Evolutionary conservation across 495 filamentous ascomycete genomes (phyloP).

Genomic region (Aspergillus haitiensis): DNA sequence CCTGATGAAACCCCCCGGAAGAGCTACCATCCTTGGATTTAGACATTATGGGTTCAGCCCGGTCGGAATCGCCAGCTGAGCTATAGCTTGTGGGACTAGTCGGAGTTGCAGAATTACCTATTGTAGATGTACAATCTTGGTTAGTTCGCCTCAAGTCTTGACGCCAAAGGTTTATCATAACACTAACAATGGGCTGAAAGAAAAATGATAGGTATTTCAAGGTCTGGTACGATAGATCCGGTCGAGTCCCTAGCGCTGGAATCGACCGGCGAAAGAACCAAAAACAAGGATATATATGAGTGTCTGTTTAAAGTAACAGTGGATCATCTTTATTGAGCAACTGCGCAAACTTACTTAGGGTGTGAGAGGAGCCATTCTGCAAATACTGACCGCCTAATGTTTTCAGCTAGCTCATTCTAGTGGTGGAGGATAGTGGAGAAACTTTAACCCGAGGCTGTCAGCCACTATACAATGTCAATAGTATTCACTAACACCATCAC

Average conservation of each 20-base stretch:
- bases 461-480: too few relatives aligned
- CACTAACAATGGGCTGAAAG: conserved; percentile 20
- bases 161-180: conserved; percentile 5
- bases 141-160: conserved; percentile 17
- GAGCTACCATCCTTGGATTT: conserved; percentile 46
- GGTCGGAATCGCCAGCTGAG: not conserved
- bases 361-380: conserved; percentile 27
- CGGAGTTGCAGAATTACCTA: conserved; percentile 17
- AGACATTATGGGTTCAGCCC: conserved; percentile 25
- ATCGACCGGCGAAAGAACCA: conserved; percentile 20
- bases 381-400: conserved; percentile 23
- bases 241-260: conserved; percentile 9
- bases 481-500: not conserved
- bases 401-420: conserved; percentile 13
- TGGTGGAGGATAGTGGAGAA: conserved; percentile 1
- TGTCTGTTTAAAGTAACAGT: not conserved
- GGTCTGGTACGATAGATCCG: conserved; percentile 15
- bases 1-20: conserved; percentile 76
- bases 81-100: not conserved
- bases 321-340: not conserved
- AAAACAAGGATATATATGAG: conserved; percentile 4
- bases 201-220: conserved; percentile 17
- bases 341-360: conserved; percentile 26
- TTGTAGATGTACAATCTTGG: not conserved
- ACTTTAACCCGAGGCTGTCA: conserved; percentile 6